phyloP scores from a whole-genome alignment of 2,329 filamentous ascomycete species.

The Zymoseptoria crescenta region DNA sequence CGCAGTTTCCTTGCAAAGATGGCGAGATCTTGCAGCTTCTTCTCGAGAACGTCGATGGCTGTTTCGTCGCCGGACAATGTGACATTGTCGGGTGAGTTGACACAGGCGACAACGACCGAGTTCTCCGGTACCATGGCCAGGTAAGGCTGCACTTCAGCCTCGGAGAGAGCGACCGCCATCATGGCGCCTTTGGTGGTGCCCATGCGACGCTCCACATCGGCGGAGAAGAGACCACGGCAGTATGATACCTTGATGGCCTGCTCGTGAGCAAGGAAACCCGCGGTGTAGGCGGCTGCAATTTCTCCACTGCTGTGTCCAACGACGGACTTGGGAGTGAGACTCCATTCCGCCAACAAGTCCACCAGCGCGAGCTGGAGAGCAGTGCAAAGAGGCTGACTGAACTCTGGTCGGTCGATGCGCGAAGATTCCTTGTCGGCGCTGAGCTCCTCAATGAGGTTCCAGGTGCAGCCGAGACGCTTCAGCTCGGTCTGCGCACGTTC shows the following conservation, averaged over 20 bases:
- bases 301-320: slow-evolving; percentile 28
- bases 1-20: slow-evolving; percentile 35
- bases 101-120: slow-evolving; percentile 28
- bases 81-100: slow-evolving; percentile 36
- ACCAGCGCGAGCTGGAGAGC: slow-evolving; percentile 46
- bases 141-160: slow-evolving; percentile 18
- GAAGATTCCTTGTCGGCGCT: slow-evolving; percentile 39
- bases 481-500: slow-evolving; percentile 1
- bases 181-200: slow-evolving; percentile 23
- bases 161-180: slow-evolving; percentile 26
- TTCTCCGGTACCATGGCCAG: slow-evolving; percentile 3
- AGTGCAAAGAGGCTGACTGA: slow-evolving; percentile 48
- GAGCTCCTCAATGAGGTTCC: slow-evolving; percentile 15
- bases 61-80: slow-evolving; percentile 40
- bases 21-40: slow-evolving; percentile 28
- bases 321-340: slow-evolving; percentile 15
- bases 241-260: slow-evolving; percentile 11
- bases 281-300: slow-evolving; percentile 27
- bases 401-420: slow-evolving; percentile 17
- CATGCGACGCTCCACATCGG: neutral
- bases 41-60: slow-evolving; percentile 28
- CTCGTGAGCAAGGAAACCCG: slow-evolving; percentile 15
- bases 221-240: slow-evolving; percentile 11
- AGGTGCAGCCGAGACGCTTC: slow-evolving; percentile 12
- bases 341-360: slow-evolving; percentile 29